Evolutionary conservation across 257 asterid species (phyloP).

Genomic region (Datura wrightii): DNA sequence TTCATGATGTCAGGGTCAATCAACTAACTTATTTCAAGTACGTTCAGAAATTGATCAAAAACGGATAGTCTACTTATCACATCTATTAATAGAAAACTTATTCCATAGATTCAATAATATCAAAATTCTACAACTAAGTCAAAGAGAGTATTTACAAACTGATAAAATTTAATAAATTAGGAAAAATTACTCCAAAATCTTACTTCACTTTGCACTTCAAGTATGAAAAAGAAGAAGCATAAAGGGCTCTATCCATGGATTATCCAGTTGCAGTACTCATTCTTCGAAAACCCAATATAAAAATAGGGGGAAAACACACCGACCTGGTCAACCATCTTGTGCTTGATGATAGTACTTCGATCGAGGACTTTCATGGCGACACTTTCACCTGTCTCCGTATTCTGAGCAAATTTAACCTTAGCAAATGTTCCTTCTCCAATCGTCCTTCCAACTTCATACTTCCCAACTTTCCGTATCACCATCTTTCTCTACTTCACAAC

Average conservation of each 20-base stretch:
- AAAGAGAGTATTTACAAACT: background rate
- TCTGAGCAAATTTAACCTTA: conserved; percentile 97
- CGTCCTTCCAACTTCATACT: conserved; percentile 97
- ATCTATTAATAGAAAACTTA: background rate
- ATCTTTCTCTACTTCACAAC: conserved; percentile 38
- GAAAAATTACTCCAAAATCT: background rate
- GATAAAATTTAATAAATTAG: background rate
- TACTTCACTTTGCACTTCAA: background rate
- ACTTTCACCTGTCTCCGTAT: conserved; percentile 97
- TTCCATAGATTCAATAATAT: background rate
- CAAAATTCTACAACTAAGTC: background rate
- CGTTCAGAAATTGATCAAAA: background rate
- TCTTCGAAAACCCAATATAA: background rate
- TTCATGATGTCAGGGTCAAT: background rate
- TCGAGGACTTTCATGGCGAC: conserved; percentile 99
- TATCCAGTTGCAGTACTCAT: background rate
- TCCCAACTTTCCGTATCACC: conserved; percentile 97
- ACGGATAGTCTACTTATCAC: conserved; percentile 22
- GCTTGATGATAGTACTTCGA: conserved; percentile 93
- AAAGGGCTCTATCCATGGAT: background rate
- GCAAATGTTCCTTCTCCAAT: conserved; percentile 99
- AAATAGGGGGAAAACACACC: background rate
- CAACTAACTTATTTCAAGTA: background rate
- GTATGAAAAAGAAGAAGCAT: no score
- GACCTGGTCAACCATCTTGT: conserved; percentile 97